Evolutionary conservation across 2,329 filamentous ascomycete species (phyloP).

Genomic region (Chaetothyriales sp.): DNA sequence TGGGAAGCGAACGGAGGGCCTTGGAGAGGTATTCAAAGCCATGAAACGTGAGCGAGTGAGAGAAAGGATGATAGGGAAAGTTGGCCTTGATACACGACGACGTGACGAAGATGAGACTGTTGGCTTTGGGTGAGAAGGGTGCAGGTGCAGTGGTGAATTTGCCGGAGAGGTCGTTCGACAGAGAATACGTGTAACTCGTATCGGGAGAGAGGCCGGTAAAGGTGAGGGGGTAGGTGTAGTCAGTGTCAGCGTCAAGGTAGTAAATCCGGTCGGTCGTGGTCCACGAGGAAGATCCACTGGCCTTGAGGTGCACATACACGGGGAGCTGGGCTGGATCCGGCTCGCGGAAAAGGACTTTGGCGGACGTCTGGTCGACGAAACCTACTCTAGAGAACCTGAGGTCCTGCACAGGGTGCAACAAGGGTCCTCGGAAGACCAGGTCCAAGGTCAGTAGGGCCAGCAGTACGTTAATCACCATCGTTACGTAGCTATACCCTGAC

Average conservation of each 20-base stretch:
- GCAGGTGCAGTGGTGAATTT: slow-evolving; percentile 66
- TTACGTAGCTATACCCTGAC: slow-evolving; percentile 49
- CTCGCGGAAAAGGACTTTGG: slow-evolving; percentile 72
- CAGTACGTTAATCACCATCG: slow-evolving; percentile 57
- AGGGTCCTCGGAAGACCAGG: slow-evolving; percentile 58
- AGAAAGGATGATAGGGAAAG: slow-evolving; percentile 75
- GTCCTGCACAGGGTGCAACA: slow-evolving; percentile 57
- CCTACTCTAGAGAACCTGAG: slow-evolving; percentile 78
- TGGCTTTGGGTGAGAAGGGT: slow-evolving; percentile 48
- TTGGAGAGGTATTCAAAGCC: slow-evolving; percentile 65
- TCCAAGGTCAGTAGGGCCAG: slow-evolving; percentile 61
- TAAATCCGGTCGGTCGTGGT: slow-evolving; percentile 47
- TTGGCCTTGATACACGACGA: slow-evolving; percentile 86
- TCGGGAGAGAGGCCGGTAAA: slow-evolving; percentile 56
- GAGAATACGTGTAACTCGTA: slow-evolving; percentile 66
- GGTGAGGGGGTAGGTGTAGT: slow-evolving; percentile 62
- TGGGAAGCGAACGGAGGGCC: slow-evolving; percentile 56
- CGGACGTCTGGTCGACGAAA: slow-evolving; percentile 67
- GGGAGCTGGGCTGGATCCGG: slow-evolving; percentile 63
- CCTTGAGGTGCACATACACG: slow-evolving; percentile 50
- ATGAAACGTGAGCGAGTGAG: slow-evolving; percentile 56
- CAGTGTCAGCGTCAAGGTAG: slow-evolving; percentile 59
- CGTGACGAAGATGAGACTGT: slow-evolving; percentile 76
- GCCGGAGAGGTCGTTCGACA: slow-evolving; percentile 77
- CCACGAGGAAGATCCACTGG: slow-evolving; percentile 37